Percentiles rank a stretch among this genome's conserved stretches.
phyloP scores from a whole-genome alignment of 2,329 filamentous ascomycete genomes.

The Fusarium avenaceum region DNA sequence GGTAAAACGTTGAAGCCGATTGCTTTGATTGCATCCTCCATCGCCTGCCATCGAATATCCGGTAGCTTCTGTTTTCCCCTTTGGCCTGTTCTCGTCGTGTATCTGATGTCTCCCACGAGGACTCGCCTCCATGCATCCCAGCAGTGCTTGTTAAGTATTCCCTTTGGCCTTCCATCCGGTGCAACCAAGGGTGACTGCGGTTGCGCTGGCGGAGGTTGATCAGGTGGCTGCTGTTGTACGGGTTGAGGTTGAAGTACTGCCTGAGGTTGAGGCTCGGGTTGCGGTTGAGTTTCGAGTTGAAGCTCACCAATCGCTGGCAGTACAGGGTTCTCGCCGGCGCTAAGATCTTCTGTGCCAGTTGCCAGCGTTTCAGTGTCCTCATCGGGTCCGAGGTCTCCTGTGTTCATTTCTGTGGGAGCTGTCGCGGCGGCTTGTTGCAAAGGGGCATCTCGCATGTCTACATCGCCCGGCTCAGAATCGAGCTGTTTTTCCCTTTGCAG shows the following conservation, averaged over 20 bases:
- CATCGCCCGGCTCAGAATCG: not conserved
- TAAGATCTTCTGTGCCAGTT: not conserved
- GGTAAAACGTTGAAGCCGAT: not conserved
- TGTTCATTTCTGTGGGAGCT: not conserved
- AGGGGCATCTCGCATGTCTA: not conserved
- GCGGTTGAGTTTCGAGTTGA: not conserved
- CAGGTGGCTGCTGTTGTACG: not conserved
- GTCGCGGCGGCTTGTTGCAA: not conserved
- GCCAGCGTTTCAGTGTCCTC: not conserved
- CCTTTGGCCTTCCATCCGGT: slow-evolving; percentile 16
- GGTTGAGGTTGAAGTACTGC: slow-evolving; percentile 3
- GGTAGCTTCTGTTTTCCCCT: not conserved
- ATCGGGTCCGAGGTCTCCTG: not conserved
- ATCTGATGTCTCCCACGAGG: slow-evolving; percentile 11
- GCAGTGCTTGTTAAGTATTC: slow-evolving; percentile 34
- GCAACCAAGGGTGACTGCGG: not conserved
- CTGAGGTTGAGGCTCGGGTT: not conserved
- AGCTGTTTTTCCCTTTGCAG: not conserved
- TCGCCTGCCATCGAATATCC: not conserved
- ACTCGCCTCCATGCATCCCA: slow-evolving; percentile 1
- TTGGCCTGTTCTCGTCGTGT: not conserved
- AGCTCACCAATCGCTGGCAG: no score
- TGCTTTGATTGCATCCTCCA: not conserved
- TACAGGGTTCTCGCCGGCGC: no score
- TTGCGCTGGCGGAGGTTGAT: not conserved